Base-by-base conservation (phyloP, 2,329 filamentous ascomycete species). In the Arthrobotrys megalospora region DNA sequence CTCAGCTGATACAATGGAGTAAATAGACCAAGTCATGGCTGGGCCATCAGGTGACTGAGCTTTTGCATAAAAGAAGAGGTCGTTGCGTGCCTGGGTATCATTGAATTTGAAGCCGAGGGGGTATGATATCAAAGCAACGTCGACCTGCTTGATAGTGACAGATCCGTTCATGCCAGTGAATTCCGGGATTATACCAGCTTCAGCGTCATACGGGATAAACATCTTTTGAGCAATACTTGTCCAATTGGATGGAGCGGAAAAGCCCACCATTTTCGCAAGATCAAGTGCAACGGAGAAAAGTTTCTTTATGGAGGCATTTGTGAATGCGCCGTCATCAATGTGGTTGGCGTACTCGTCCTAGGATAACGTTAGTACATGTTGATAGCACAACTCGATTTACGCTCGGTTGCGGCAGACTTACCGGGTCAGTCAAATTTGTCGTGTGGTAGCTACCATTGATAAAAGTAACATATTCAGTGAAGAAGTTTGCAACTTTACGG, bases 21-120 rank as follows among this genome's bases (percentile, higher is more conserved):
- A 92, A 8, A 91, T 89, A 8, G 89, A 89, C 83, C 91, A 93
- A 1, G 91, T 92, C 91, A 93, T 93, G 2, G 89, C 91, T 0
- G 91, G 91, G 0, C 91, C 91, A 80, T 91, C 87, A 0, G 88
- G 85, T 0, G 90, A 91, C 83, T 92, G 91, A 68, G 90, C 90
- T 52, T 88, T 88, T 3, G 91, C 90, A 81, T 92, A 92, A 81
- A 91, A 92, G 80, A 92, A 89, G 19, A 92, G 83, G 80, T 92
- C 89, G 34, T 85, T 86, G 55, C 88, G 83, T 12, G 87, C 87
- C 80, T 88, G 86, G 19, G 83, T 87, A 80, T 88, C 87, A 50
- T 89, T 88, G 60, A 88, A 86, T 3, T 87, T 86, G 80, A 89
- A 92, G 69, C 88, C 87, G 1, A 92, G 83, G 1, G 91, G 88